These are phyloP conservation scores for Bothriochloa decipiens DNA, from an alignment of 176 grass and related monocot species.

Conservation along the genomic window DNA sequence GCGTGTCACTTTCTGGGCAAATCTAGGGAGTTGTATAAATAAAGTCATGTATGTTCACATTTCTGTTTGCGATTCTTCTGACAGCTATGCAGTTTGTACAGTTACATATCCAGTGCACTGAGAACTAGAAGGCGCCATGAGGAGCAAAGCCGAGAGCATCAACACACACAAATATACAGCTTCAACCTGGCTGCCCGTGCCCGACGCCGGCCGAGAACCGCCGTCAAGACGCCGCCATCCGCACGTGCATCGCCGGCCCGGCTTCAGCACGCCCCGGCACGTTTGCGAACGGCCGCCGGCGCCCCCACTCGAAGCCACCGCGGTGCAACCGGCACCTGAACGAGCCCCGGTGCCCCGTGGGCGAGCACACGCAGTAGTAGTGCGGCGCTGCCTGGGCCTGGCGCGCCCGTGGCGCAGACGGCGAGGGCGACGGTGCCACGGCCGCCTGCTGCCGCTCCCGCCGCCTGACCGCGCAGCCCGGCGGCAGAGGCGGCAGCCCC, in stretches of 20 bases:
- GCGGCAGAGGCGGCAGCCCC: slow-evolving; percentile 55
- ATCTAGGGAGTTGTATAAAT: not conserved
- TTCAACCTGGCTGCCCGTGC: not conserved
- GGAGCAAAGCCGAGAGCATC: too few relatives aligned
- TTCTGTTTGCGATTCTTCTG: not conserved
- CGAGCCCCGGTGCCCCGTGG: slow-evolving; percentile 64
- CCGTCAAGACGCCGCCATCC: slow-evolving; percentile 6
- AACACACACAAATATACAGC: not conserved
- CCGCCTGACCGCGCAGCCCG: slow-evolving; percentile 41
- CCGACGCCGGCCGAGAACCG: not conserved
- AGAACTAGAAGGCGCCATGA: slow-evolving; percentile 1
- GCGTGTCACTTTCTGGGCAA: slow-evolving; percentile 16
- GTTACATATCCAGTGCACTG: not conserved
- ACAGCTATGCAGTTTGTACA: slow-evolving; percentile 21
- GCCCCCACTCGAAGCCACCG: slow-evolving; percentile 41
- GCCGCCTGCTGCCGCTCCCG: slow-evolving; percentile 12
- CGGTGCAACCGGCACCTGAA: slow-evolving; percentile 79
- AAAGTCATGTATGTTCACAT: not conserved
- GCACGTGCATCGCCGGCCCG: not conserved
- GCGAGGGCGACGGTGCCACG: not conserved
- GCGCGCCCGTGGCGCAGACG: not conserved
- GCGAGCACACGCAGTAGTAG: slow-evolving; percentile 59
- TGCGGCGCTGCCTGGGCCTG: not conserved
- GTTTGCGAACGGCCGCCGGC: slow-evolving; percentile 3
- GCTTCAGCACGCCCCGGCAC: not conserved